Evolutionary conservation across 768 basidiomycete genomes (phyloP), one percentile per base, ranked within the genome.

Genomic region (Leccinellum albellum): DNA sequence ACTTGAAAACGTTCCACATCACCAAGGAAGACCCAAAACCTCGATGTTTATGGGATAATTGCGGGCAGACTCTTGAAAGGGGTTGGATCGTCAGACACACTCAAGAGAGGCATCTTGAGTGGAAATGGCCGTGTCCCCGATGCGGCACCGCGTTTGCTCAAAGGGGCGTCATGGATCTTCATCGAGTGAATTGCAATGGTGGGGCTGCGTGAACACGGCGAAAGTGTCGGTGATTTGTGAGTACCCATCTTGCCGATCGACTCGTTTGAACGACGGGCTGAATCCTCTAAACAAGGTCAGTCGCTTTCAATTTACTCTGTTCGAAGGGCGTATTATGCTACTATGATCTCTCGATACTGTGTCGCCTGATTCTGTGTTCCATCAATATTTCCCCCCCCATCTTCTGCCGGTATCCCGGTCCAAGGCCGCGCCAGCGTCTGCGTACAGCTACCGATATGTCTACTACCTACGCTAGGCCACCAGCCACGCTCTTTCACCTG

Each of bases 21-120:
- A 48, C 15, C 6, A 45, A 42, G 24, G 53, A 46, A 6, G 7
- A 32, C 2, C 32, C 47, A 7, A 60, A 33, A 40, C 29, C 50
- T 15, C 2, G 3, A 8, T 70, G 69, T 33, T 24, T 2, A 4
- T 70, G 68, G 68, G 20, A 15, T 29, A 5, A 13, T 4, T 70
- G 68, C 13, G 44, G 51, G 3, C 62, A 63, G 0, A 10, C 7
- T 3, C 40, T 71, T 5, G 59, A 7, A 5, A 63, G 10, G 6
- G 62, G 55, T 1, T 59, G 54, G 3, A 37, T 70, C n/a, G 50
- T 59, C 3, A 44, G 69, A 1, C 69, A 70, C 21, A 53, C 70
- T 2, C 54, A 65, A 21, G 69, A 69, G 15, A 59, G 0, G 2
- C 71, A 70, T 40, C 61, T 72, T 4, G 51, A 24, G 17, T 61